Evolutionary conservation across 768 basidiomycete genomes (phyloP), one percentile per base, ranked within the genome.

Genomic region (Sporobolomyces pararoseus): DNA sequence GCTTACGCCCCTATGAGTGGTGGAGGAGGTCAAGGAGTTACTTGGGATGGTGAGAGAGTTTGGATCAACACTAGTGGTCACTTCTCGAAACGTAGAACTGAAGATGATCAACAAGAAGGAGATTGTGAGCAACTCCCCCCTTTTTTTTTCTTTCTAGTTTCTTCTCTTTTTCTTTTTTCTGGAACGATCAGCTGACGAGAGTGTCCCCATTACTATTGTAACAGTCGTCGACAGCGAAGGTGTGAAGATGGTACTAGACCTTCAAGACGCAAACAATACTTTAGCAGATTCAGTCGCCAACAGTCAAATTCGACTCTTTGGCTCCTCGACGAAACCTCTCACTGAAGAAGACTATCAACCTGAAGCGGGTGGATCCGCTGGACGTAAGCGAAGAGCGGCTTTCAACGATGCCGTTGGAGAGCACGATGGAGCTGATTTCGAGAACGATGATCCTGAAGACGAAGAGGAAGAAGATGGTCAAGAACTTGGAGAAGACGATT

Each of bases 1-100:
- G 86, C 97, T 2, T 91, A 98, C 79, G 96, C 96, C 21, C 96
- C 96, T 1, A 98, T 99, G 96, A 96, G 93, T 79, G 88, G 97
- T 2, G 95, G 95, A 16, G 51, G 47, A 4, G 75, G 72, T 0
- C 70, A 72, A 27, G 96, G 95, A 4, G 86, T 99, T 63, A 86
- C 90, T 80, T 98, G 95, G 78, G 96, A 99, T 82, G 98, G 97
- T 79, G 95, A 98, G 77, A 91, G 93, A 0, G 94, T 99, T 3
- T 99, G 90, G 84, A 88, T 99, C 73, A 98, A 98, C 78, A 94
- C 98, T 14, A 89, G 92, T 17, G 96, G 96, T 1, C 95, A 85
- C 76, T 99, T 99, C 78, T 88, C 90, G 19, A 83, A 88, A 69
- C 87, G 86, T n/a, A 72, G 77, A 32, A 79, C 78, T 47, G 80